Conservation (phyloP, 164 flowering plant genomes). For the Liriodendron chinense region DNA sequence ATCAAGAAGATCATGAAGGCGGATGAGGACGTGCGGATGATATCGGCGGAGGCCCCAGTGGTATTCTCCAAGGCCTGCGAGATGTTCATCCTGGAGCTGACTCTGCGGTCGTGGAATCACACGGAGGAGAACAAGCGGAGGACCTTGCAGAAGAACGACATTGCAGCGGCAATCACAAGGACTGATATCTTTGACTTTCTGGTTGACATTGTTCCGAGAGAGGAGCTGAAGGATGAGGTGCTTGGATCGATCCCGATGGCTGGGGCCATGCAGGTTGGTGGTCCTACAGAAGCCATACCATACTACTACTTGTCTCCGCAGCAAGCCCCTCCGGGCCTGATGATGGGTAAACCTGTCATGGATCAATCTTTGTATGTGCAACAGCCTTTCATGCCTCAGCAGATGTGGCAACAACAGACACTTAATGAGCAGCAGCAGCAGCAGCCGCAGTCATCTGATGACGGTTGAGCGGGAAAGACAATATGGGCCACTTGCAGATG, state of each 20-base stretch:
- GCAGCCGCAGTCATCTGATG: slow-evolving; percentile 3
- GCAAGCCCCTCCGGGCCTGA: slow-evolving; percentile 47
- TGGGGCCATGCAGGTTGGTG: slow-evolving; percentile 48
- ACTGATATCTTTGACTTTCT: slow-evolving; percentile 79
- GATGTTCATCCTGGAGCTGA: slow-evolving; percentile 78
- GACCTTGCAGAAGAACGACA: slow-evolving; percentile 80
- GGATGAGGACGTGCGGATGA: slow-evolving; percentile 83
- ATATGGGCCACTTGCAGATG: background rate
- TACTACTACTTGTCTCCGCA: slow-evolving; percentile 52
- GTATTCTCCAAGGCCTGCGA: slow-evolving; percentile 83
- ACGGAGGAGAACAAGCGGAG: slow-evolving; percentile 81
- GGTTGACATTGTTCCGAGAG: slow-evolving; percentile 81
- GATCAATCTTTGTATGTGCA: slow-evolving; percentile 57
- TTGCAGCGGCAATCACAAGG: slow-evolving; percentile 78
- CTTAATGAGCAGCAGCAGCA: slow-evolving; percentile 5
- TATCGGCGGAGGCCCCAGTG: slow-evolving; percentile 84
- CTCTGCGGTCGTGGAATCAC: slow-evolving; percentile 74
- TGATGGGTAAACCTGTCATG: slow-evolving; percentile 48
- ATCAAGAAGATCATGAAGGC: slow-evolving; percentile 90
- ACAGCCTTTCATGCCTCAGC: slow-evolving; percentile 43
- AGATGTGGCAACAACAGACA: slow-evolving; percentile 43
- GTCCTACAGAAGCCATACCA: slow-evolving; percentile 53
- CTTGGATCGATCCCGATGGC: slow-evolving; percentile 45
- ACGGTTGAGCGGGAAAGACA: background rate
- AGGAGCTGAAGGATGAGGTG: slow-evolving; percentile 71